Evolutionary conservation across 495 filamentous ascomycete species (phyloP), one percentile per base, ranked within the genome.

Genomic region (Terfezia boudieri): DNA sequence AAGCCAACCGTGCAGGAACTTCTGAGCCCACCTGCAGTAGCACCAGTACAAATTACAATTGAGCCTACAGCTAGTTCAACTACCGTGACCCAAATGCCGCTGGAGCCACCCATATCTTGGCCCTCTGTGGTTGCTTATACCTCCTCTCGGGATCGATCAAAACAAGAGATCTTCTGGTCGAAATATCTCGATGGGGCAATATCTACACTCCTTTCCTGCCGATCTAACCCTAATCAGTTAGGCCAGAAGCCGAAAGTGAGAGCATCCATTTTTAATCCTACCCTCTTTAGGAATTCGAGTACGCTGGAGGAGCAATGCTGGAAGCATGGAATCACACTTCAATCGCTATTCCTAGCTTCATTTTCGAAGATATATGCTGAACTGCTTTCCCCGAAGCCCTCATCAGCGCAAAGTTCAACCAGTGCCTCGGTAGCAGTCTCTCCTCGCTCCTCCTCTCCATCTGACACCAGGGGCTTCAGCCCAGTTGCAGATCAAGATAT

Each of bases 91-190:
- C 4, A 14, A 14, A 5, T 20, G 12, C 14, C 41, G 17, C 3
- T 20, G 17, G 14, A 46, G 41, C 1, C 41, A 46, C 6, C 41
- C 12, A 32, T 32, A 7, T 32, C 4, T 2, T 7, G 7, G 26
- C 41, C 41, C 8, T 14, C 41, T 46, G 41, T 46, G 49, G 55
- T 72, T 16, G 57, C 66, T 46, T 59, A 61, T 37, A 58, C 52
- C 14, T 37, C 52, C 9, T 60, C 54, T 10, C 32, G 56, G 35
- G 56, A 68, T 20, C 23, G 56, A 9, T 38, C 55, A 8, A 54
- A 56, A 8, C 63, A 64, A 43, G 51, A 61, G 43, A 52, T 43
- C 9, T 82, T 81, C 64, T 82, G 79, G 79, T 70, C 59, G 2
- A 57, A 60, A 6, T 79, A 82, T 59, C 68, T 81, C 36, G 49